Conservation (phyloP, 495 filamentous ascomycete genomes). For the Penicillium daleae region DNA sequence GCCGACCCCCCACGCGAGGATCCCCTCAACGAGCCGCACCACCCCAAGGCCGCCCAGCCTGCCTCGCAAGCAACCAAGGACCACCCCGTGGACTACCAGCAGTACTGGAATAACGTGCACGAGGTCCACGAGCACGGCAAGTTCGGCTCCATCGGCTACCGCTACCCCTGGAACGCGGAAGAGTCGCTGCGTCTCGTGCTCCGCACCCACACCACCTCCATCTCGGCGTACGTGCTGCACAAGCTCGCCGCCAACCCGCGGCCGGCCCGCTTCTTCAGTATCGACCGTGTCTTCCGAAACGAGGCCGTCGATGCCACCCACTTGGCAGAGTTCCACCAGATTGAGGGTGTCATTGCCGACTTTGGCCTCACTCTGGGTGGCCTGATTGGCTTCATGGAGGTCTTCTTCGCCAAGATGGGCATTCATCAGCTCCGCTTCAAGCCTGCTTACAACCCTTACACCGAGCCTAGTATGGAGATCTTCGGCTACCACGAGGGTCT, state of each 20-base stretch:
- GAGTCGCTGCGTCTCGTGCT: constrained; percentile 89
- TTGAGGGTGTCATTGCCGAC: constrained; percentile 97
- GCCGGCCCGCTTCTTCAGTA: constrained; percentile 93
- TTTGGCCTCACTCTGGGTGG: constrained; percentile 89
- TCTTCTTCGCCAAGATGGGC: constrained; percentile 96
- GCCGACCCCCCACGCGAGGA: constrained; percentile 82
- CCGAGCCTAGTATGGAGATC: constrained; percentile 97
- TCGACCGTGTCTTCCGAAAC: constrained; percentile 95
- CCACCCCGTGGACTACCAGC: constrained; percentile 68
- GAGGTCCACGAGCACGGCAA: constrained; percentile 84
- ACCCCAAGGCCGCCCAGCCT: constrained; percentile 38
- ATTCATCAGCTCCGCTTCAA: constrained; percentile 89
- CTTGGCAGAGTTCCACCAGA: constrained; percentile 96
- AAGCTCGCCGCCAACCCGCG: constrained; percentile 79
- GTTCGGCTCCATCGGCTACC: constrained; percentile 92
- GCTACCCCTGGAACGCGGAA: constrained; percentile 89
- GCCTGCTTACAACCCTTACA: constrained; percentile 98
- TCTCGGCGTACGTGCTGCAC: constrained; percentile 85
- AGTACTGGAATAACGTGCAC: constrained; percentile 84
- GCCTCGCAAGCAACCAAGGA: constrained; percentile 39
- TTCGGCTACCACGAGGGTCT: constrained; percentile 91
- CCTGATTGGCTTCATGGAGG: constrained; percentile 93
- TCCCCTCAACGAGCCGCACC: constrained; percentile 47
- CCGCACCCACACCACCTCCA: constrained; percentile 93
- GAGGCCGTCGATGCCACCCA: constrained; percentile 97